These are phyloP conservation scores for Stagonosporopsis cucurbitacearum DNA, from an alignment of 2,329 filamentous ascomycete genomes.

Conservation along the genomic window DNA sequence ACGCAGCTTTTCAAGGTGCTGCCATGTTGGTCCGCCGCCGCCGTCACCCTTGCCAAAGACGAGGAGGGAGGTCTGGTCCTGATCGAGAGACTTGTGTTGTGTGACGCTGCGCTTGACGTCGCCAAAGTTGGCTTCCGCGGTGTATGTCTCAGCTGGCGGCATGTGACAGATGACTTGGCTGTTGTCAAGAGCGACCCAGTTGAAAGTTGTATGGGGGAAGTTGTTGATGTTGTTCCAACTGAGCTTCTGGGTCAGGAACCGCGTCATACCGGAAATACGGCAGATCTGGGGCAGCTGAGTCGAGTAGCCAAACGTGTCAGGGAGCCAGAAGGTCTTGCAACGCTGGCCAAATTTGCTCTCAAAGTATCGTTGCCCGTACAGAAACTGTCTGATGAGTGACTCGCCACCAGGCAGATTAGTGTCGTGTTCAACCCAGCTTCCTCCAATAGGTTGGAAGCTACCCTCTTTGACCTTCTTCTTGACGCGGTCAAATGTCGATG, in stretches of 20 bases:
- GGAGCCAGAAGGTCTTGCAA: conserved; percentile 93
- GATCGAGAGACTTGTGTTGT: conserved; percentile 94
- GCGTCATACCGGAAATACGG: conserved; percentile 90
- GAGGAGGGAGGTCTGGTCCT: conserved; percentile 86
- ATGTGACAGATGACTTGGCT: conserved; percentile 98
- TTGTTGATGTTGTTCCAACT: conserved; percentile 99
- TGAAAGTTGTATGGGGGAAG: conserved; percentile 98
- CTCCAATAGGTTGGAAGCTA: conserved; percentile 91
- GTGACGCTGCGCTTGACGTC: conserved; percentile 88
- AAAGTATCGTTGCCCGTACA: conserved; percentile 95
- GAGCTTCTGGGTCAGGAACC: conserved; percentile 97
- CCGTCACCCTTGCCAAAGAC: conserved; percentile 98
- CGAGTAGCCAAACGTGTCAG: conserved; percentile 97
- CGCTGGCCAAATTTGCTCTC: conserved; percentile 90
- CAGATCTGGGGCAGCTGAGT: conserved; percentile 93
- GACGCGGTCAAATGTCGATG: conserved; percentile 85
- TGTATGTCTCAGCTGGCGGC: conserved; percentile 95
- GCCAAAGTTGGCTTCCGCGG: conserved; percentile 90
- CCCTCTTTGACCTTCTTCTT: conserved; percentile 90
- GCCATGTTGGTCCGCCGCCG: conserved; percentile 91
- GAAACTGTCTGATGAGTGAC: conserved; percentile 89
- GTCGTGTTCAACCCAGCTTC: conserved; percentile 98
- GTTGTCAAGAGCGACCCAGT: conserved; percentile 95
- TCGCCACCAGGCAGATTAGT: conserved; percentile 97
- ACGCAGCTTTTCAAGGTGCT: conserved; percentile 92